These are phyloP conservation scores for Lentinus brumalis DNA, from an alignment of 768 basidiomycete species.

Conservation along the genomic window DNA sequence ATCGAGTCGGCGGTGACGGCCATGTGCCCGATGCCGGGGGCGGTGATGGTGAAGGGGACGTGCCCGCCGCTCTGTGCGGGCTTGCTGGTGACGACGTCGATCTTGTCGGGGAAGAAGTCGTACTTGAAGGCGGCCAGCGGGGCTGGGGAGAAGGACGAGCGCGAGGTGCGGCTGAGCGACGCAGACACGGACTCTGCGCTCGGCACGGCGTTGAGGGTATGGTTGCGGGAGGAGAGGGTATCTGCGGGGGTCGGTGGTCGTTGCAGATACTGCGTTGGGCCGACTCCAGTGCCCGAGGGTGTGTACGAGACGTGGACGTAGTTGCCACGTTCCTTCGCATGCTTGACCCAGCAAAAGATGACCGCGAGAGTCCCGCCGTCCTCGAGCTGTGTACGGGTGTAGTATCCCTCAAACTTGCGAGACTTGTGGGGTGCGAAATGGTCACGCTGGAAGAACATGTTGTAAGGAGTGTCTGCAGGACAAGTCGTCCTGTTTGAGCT, in stretches of 20 bases:
- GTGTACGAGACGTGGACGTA: conserved; percentile 26
- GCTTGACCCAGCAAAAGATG: conserved; percentile 31
- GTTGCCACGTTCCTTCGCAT: conserved; percentile 22
- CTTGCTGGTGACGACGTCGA: conserved; percentile 5
- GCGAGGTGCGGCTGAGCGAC: no score
- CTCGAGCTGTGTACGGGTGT: conserved; percentile 25
- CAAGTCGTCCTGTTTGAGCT: no score
- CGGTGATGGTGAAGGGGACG: conserved; percentile 18
- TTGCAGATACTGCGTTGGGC: no score
- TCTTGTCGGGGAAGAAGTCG: conserved; percentile 25
- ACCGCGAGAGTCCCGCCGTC: conserved; percentile 26
- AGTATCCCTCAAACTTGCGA: conserved; percentile 29
- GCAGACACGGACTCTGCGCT: not conserved
- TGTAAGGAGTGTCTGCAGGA: no score
- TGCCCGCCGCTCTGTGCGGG: not conserved
- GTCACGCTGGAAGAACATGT: conserved; percentile 4
- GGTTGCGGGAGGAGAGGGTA: not conserved
- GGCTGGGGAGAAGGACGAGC: no score
- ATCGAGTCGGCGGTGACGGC: conserved; percentile 11
- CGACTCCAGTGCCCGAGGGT: not conserved
- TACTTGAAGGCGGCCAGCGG: conserved; percentile 20
- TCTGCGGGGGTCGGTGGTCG: not conserved
- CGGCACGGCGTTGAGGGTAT: not conserved
- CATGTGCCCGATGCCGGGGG: conserved; percentile 24
- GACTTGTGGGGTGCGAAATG: conserved; percentile 27